Percentiles rank a stretch among this genome's conserved stretches.
Evolutionary conservation across 768 basidiomycete species (phyloP).

Genomic region (Crassisporium funariophilum): DNA sequence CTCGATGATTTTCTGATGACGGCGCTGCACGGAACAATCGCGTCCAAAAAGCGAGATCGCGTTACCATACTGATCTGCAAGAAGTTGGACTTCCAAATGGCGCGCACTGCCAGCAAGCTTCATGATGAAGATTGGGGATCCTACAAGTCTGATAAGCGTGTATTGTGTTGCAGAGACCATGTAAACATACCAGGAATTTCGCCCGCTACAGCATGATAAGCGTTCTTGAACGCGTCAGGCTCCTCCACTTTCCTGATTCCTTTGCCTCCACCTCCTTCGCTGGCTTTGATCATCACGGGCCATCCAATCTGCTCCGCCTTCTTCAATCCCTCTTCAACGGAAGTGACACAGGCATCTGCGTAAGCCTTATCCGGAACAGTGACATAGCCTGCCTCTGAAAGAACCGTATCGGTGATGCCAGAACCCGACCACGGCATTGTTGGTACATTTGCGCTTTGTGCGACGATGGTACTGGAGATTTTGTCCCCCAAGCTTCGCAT

Average conservation of each 20-base stretch:
- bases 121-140: conserved; percentile 99
- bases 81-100: conserved; percentile 96
- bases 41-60: conserved; percentile 99
- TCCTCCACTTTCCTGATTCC: conserved; percentile 95
- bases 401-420: conserved; percentile 83
- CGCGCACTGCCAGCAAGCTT: conserved; percentile 97
- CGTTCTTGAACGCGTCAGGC: conserved; percentile 88
- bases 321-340: conserved; percentile 82
- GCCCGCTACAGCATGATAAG: conserved; percentile 89
- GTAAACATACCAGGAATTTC: conserved; percentile 86
- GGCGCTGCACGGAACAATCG: conserved; percentile 98
- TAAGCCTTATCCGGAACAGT: conserved; percentile 94
- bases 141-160: conserved; percentile 36
- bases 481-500: conserved; percentile 99
- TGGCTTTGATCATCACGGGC: conserved; percentile 99
- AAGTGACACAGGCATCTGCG: conserved; percentile 81
- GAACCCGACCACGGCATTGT: conserved; percentile 99
- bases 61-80: conserved; percentile 99
- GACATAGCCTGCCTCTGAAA: conserved; percentile 88
- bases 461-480: conserved; percentile 99
- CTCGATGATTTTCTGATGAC: conserved; percentile 99
- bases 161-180: conserved; percentile 9
- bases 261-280: conserved; percentile 98
- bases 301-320: conserved; percentile 89
- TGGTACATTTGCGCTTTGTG: conserved; percentile 93